Percentiles rank a stretch among this genome's conserved stretches.
phyloP scores from a whole-genome alignment of 2,329 filamentous ascomycete species.

The Thelonectria blattea region DNA sequence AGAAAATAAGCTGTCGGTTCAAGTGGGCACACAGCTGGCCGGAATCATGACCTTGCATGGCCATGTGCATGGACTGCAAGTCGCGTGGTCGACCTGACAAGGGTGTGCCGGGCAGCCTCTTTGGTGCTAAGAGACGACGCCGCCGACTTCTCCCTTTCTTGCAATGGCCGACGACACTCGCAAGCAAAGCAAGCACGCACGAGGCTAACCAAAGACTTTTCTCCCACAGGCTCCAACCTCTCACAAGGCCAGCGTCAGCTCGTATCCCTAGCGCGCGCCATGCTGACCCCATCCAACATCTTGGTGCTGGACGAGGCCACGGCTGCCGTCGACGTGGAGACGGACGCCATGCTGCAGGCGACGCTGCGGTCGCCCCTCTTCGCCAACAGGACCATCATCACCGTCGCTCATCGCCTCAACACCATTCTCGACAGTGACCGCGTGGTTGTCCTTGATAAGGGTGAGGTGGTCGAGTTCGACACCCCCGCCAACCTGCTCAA shows the following conservation, averaged over 20 bases:
- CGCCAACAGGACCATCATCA: conserved; percentile 93
- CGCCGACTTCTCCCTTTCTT: conserved; percentile 14
- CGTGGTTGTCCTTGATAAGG: conserved; percentile 91
- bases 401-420: conserved; percentile 97
- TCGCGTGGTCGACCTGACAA: conserved; percentile 39
- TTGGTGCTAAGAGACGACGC: conserved; percentile 6
- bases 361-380: conserved; percentile 73
- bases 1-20: conserved; percentile 5
- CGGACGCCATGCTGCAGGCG: conserved; percentile 69
- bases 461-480: conserved; percentile 91
- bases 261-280: conserved; percentile 88
- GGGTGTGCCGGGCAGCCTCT: not conserved
- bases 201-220: conserved; percentile 26
- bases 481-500: conserved; percentile 79
- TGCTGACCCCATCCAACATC: conserved; percentile 96
- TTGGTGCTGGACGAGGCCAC: conserved; percentile 97
- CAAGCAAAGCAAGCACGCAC: not conserved
- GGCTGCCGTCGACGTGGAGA: conserved; percentile 73
- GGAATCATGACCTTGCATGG: conserved; percentile 42
- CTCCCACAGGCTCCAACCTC: conserved; percentile 79
- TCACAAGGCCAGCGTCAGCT: conserved; percentile 95
- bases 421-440: conserved; percentile 90
- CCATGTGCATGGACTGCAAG: conserved; percentile 42
- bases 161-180: not conserved
- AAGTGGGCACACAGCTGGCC: conserved; percentile 21